A percentile compares a stretch with the other conserved stretches of the same genome.
Evolutionary conservation across 371 early-diverging fungal genomes (phyloP).

Genomic region (Mucor sp.): DNA sequence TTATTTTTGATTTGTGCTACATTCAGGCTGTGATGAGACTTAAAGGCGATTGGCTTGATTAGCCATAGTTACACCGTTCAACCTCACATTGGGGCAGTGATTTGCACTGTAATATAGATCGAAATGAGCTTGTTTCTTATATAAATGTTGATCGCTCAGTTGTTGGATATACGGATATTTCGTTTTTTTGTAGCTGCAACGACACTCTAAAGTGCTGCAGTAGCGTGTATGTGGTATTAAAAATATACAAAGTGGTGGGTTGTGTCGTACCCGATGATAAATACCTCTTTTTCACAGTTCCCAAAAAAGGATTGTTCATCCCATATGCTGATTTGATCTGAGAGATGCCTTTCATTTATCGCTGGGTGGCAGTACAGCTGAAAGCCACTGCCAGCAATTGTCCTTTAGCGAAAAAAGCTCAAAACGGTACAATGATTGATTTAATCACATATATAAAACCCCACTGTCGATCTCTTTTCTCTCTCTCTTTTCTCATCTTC

Average conservation of each 20-base stretch:
- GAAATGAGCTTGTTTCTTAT: neutral
- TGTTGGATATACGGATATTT: too few relatives aligned
- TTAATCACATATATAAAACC: neutral
- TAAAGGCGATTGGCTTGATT: constrained; percentile 23
- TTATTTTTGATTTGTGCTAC: constrained; percentile 8
- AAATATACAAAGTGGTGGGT: neutral
- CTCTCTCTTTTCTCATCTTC: neutral
- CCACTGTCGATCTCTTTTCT: neutral
- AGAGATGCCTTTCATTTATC: neutral
- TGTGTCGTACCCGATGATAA: neutral
- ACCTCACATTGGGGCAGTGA: neutral
- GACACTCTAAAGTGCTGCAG: neutral
- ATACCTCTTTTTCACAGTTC: neutral
- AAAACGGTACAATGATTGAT: neutral
- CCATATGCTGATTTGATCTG: neutral
- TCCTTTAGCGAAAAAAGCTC: constrained; percentile 18
- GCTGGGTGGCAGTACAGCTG: neutral
- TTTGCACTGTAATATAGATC: neutral
- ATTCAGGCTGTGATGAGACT: constrained; percentile 2
- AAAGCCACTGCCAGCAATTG: neutral
- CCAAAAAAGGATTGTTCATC: constrained; percentile 1
- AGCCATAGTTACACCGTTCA: neutral
- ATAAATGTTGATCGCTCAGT: neutral
- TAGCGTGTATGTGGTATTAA: neutral
- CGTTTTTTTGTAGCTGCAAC: neutral